Evolutionary conservation across 371 early-diverging fungal species (phyloP).

Genomic region (Parasitella parasitica): DNA sequence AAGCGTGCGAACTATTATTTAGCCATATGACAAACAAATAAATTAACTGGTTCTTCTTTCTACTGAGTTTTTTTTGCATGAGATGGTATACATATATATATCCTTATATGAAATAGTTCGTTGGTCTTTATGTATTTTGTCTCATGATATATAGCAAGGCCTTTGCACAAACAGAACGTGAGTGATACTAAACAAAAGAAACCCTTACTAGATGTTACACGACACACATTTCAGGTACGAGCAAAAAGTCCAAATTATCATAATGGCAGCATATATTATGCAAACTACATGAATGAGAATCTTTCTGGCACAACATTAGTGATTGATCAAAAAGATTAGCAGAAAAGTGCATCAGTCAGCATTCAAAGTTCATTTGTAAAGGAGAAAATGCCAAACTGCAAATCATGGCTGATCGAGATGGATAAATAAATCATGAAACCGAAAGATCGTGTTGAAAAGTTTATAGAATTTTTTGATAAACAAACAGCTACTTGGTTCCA

Average conservation of each 20-base stretch:
- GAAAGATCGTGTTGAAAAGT: background rate
- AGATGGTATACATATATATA: background rate
- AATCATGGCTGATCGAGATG: background rate
- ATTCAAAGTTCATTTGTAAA: background rate
- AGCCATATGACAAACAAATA: background rate
- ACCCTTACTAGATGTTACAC: background rate
- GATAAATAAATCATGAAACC: background rate
- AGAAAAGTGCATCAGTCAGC: background rate
- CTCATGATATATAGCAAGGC: no score
- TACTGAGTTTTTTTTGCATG: background rate
- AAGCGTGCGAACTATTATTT: background rate
- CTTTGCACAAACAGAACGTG: background rate
- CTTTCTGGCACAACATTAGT: background rate
- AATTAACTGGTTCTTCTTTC: background rate
- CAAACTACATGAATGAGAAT: background rate
- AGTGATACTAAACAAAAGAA: background rate
- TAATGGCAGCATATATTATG: background rate
- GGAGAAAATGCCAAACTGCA: background rate
- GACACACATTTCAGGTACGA: background rate
- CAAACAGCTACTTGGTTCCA: background rate
- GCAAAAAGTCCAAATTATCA: background rate
- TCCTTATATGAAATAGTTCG: background rate
- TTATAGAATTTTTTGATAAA: background rate
- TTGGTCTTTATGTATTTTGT: background rate
- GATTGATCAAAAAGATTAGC: background rate